Base-by-base conservation (phyloP, 2,329 filamentous ascomycete genomes). In the Exophiala viscosa region DNA sequence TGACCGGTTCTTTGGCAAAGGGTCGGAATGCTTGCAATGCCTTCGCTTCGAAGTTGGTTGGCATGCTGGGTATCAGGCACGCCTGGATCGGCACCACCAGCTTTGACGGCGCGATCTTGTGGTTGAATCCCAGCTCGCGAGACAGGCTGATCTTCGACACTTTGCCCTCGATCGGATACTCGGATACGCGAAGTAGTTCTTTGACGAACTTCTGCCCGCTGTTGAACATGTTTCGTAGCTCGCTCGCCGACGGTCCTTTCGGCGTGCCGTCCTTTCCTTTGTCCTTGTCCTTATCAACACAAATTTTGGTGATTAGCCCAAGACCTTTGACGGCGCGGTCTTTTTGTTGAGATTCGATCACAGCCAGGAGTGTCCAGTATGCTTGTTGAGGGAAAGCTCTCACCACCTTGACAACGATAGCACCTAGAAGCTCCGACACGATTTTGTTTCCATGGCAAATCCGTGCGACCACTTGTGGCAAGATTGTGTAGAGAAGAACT, bases 401-500 rank as follows among this genome's bases (percentile, higher is more conserved):
- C 7, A 95, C 85, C n/a, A 96, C 89, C 66, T 88, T 92, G 55
- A 86, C 74, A 50, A 99, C 90, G 60, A 97, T 92, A 32, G 80
- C 79, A 48, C 85, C 82, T 5, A 99, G 74, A 8, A 88, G 76
- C 53, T 85, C 82, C 70, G 89, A 95, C 1, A 96, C 90, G 1
- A 84, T 81, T 3, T 70, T 70, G 67, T 96, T 88, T 1, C 86
- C 84, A 71, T 99, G 93, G 41, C 88, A 88, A 63, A 99, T 96
- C 31, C 93, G 85, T n/a, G 92, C 93, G 51, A 99, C 88, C 57
- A 99, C 87, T 70, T 99, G 93, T 4, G 93, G 88, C 38, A 99
- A 76, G 5, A 92, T 83, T 1, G 77, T 79, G 61, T 78, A 78
- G 23, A 78, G 69, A 66, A 76, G 54, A 41, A 62, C 74, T 45